phyloP scores from a whole-genome alignment of 202 grass and related monocot species.

The Setaria italica region DNA sequence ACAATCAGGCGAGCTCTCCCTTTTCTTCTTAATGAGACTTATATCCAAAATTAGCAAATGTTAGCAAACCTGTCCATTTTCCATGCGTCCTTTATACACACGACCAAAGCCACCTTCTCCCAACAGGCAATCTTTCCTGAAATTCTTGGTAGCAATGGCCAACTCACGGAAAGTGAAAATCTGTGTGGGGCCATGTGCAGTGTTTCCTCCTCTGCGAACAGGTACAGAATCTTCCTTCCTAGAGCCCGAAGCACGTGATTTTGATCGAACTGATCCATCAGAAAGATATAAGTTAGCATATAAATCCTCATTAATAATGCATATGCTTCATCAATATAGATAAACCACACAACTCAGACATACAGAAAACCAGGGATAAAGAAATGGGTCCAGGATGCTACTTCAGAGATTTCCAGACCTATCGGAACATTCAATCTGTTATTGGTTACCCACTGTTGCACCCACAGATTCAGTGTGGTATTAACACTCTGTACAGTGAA shows the following conservation, averaged over 20 bases:
- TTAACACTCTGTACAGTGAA: slow-evolving; percentile 28
- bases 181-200: slow-evolving; percentile 68
- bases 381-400: background rate
- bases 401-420: slow-evolving; percentile 27
- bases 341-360: background rate
- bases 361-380: background rate
- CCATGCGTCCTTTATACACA: slow-evolving; percentile 91
- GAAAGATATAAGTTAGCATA: slow-evolving; percentile 39
- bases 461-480: background rate
- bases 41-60: slow-evolving; percentile 31
- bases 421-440: slow-evolving; percentile 21
- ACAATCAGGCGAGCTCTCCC: slow-evolving; percentile 16
- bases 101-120: slow-evolving; percentile 94
- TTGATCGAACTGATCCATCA: slow-evolving; percentile 51
- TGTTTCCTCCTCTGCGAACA: slow-evolving; percentile 60
- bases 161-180: slow-evolving; percentile 93
- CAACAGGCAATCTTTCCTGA: slow-evolving; percentile 84
- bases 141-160: slow-evolving; percentile 82
- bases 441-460: slow-evolving; percentile 5
- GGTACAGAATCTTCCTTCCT: slow-evolving; percentile 67
- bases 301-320: slow-evolving; percentile 18
- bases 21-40: slow-evolving; percentile 8
- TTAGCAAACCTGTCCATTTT: slow-evolving; percentile 81
- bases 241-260: slow-evolving; percentile 40
- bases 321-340: slow-evolving; percentile 4